Base-by-base conservation (phyloP, 1,284 basidiomycete species). In the Microbotryomycetes sp. region DNA sequence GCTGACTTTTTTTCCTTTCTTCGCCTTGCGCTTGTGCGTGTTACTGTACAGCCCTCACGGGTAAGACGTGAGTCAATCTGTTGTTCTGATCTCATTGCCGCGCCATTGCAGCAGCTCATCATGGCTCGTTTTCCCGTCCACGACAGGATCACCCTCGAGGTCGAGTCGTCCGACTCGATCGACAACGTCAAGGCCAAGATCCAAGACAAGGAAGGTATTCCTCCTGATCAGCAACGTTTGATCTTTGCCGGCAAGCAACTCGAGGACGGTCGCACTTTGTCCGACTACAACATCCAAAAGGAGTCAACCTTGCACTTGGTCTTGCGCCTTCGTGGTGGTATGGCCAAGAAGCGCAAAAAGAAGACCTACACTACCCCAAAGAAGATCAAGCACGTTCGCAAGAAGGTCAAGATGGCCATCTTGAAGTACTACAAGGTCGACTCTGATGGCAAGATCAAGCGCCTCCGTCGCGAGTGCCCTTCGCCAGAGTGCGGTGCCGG, bases 361-460 rank as follows among this genome's bases (percentile, higher is more conserved):
- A 97, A 97, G 71, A 49, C 73, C 36, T 71, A 92, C 89, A 94
- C 92, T 72, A 83, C 81, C 77, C 94, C 94, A 80, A 98, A 98
- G 87, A 97, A 97, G 84, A 86, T 97, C 84, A 97, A 97, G 87
- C 93, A 97, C 84, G 97, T 97, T 87, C 87, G 88, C 79, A 94
- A 94, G 84, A 96, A 97, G 84, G 92, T 97, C 83, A 98, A 94
- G 96, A 82, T 83, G 93, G 82, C 92, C 75, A 93, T 97, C 81
- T 83, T 98, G 78, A 97, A 97, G 81, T 97, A 96, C 84, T 97
- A 97, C 84, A 96, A 93, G 82, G 93, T 98, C 75, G 93, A 97
- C 80, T 92, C 90, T 62, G 93, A 97, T 75, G 96, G 94, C 79
- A 96, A 96, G 83, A 93, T 98, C 83, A 94, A 97, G 85, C 92